Percentiles rank a stretch among this genome's conserved stretches.
Evolutionary conservation across 192 early-diverging fungal species (phyloP).

Genomic region (Coemansia sp.): DNA sequence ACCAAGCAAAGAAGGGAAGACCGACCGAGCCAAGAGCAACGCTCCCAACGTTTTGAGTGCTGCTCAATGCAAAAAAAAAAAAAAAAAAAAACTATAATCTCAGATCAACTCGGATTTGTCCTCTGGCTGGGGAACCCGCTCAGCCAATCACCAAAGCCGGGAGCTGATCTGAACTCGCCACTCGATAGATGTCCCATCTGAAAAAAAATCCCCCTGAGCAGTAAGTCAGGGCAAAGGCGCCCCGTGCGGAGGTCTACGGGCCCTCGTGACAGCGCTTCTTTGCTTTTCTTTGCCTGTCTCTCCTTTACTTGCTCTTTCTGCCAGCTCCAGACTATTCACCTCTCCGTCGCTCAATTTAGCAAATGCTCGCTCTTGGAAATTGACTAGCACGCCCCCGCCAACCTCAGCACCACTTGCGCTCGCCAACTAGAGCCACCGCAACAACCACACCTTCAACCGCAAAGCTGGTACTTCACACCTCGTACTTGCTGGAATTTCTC

Average conservation of each 20-base stretch:
- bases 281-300: neutral
- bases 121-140: neutral
- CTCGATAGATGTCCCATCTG: no score
- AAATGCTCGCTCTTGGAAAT: constrained; percentile 21
- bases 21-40: neutral
- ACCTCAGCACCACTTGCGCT: neutral
- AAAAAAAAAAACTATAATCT: neutral
- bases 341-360: neutral
- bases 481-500: constrained; percentile 26
- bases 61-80: constrained; percentile 6
- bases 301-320: neutral
- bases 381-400: constrained; percentile 40
- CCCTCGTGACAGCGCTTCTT: neutral
- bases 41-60: neutral
- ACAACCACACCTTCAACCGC: neutral
- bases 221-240: no score
- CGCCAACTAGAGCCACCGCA: neutral
- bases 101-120: neutral
- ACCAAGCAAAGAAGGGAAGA: constrained; percentile 1
- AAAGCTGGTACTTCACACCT: neutral
- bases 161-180: neutral
- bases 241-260: no score
- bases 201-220: no score
- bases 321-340: neutral
- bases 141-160: neutral